Percentiles rank a stretch among this genome's conserved stretches.
phyloP scores from a whole-genome alignment of 306 rosid species.

The Corylus heterophylla region DNA sequence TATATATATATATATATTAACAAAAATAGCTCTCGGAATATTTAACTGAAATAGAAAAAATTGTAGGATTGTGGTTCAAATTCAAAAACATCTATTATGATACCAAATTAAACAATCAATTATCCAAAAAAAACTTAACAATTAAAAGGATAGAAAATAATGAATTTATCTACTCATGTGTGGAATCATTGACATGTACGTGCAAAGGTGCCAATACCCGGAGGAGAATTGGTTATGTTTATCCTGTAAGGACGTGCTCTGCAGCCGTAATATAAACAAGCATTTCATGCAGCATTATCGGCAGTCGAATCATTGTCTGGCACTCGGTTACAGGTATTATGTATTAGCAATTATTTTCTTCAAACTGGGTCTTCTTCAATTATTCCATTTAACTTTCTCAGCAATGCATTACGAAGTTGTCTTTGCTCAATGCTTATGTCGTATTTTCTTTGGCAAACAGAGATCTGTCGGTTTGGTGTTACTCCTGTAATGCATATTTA shows the following conservation, averaged over 20 bases:
- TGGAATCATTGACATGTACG: conserved; percentile 5
- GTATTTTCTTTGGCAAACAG: conserved; percentile 28
- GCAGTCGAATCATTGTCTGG: conserved; percentile 47
- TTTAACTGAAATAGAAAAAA: no score
- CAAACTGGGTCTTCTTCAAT: not conserved
- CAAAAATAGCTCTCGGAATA: no score
- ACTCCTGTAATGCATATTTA: conserved; percentile 78
- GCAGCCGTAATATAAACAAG: conserved; percentile 84
- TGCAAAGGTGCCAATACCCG: conserved; percentile 65
- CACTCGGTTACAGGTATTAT: conserved; percentile 75
- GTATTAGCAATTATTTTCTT: not conserved
- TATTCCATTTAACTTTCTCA: not conserved
- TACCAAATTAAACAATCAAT: no score
- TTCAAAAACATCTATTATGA: no score
- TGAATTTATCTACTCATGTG: not conserved
- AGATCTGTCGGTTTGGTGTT: conserved; percentile 90
- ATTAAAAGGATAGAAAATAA: no score
- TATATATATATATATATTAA: no score
- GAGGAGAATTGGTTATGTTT: conserved; percentile 82
- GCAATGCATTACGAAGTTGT: not conserved
- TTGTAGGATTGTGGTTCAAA: no score
- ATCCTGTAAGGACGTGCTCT: conserved; percentile 67
- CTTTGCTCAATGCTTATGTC: not conserved
- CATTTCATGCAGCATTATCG: conserved; percentile 76
- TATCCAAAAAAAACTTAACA: no score